A percentile compares a stretch with the other conserved stretches of the same genome.
Conservation (phyloP, 164 flowering plant genomes). For the Echeveria elegans region DNA sequence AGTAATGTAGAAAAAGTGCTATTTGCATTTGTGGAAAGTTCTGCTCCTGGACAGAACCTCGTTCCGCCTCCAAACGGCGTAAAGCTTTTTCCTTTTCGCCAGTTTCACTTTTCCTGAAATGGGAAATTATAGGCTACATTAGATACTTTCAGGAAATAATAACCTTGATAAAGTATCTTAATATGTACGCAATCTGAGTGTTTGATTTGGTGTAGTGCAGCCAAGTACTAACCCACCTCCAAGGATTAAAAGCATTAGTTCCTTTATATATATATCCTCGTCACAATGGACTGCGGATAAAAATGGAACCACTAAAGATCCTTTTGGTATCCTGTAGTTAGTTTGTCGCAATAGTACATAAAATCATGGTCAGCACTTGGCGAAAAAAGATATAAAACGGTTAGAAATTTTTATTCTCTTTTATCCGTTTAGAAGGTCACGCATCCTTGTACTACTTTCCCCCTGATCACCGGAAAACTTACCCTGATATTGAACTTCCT, state of each 20-base stretch:
- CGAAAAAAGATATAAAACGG: too few relatives aligned
- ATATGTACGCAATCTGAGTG: not conserved
- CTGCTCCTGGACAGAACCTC: constrained; percentile 86
- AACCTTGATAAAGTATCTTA: not conserved
- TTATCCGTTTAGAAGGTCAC: not conserved
- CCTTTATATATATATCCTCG: constrained; percentile 42
- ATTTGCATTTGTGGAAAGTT: constrained; percentile 82
- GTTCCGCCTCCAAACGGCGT: constrained; percentile 86
- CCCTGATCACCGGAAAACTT: not conserved
- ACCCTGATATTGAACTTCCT: constrained; percentile 68
- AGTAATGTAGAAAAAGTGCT: constrained; percentile 67
- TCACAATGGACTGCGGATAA: constrained; percentile 86
- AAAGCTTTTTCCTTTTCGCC: constrained; percentile 59
- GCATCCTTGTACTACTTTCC: not conserved
- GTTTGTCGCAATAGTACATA: constrained; percentile 11
- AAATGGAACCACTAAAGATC: constrained; percentile 84
- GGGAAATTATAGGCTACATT: not conserved
- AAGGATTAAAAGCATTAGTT: constrained; percentile 59
- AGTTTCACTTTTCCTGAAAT: constrained; percentile 60
- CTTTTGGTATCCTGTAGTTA: constrained; percentile 75
- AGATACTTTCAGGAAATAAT: not conserved
- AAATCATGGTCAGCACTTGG: not conserved
- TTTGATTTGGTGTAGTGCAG: too few relatives aligned
- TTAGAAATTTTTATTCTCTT: too few relatives aligned
- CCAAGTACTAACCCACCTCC: constrained; percentile 83